Evolutionary conservation across 2,329 filamentous ascomycete genomes (phyloP).

Genomic region (Chaetomium strumarium): DNA sequence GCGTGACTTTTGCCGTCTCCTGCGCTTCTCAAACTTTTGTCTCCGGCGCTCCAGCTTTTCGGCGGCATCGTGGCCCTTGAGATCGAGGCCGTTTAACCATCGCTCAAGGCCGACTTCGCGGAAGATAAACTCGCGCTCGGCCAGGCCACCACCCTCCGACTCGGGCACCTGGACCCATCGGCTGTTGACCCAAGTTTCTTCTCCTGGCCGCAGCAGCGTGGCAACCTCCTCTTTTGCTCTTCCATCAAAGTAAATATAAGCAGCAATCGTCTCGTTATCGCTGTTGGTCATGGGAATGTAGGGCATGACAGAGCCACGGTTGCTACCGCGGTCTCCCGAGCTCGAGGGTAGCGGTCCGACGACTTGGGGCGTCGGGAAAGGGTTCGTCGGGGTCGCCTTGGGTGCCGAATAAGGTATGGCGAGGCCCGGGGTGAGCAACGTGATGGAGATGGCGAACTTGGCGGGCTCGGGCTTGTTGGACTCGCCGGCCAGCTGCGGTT

Average conservation of each 20-base stretch:
- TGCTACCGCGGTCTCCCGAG: slow-evolving; percentile 41
- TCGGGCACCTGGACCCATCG: slow-evolving; percentile 94
- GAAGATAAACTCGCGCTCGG: slow-evolving; percentile 94
- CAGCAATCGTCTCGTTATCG: slow-evolving; percentile 93
- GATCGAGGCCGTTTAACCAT: slow-evolving; percentile 92
- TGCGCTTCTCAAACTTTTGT: slow-evolving; percentile 67
- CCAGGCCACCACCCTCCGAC: slow-evolving; percentile 85
- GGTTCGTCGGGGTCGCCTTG: slow-evolving; percentile 69
- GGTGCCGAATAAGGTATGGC: slow-evolving; percentile 90
- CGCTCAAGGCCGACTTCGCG: slow-evolving; percentile 92
- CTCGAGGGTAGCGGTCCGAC: slow-evolving; percentile 65
- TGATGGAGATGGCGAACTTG: slow-evolving; percentile 97
- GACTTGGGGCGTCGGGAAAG: slow-evolving; percentile 73
- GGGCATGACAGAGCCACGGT: slow-evolving; percentile 59
- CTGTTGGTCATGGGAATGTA: slow-evolving; percentile 91
- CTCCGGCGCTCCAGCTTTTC: slow-evolving; percentile 85
- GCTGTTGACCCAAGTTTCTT: slow-evolving; percentile 99
- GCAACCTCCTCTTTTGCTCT: slow-evolving; percentile 94
- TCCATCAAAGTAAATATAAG: slow-evolving; percentile 98
- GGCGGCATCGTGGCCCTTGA: slow-evolving; percentile 87
- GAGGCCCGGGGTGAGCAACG: slow-evolving; percentile 80
- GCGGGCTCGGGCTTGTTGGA: slow-evolving; percentile 81
- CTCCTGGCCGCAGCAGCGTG: slow-evolving; percentile 81
- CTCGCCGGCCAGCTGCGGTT: slow-evolving; percentile 67
- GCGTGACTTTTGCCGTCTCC: slow-evolving; percentile 54